These are phyloP conservation scores for Boletellus ananiceps DNA, from an alignment of 768 basidiomycete species.

Conservation along the genomic window DNA sequence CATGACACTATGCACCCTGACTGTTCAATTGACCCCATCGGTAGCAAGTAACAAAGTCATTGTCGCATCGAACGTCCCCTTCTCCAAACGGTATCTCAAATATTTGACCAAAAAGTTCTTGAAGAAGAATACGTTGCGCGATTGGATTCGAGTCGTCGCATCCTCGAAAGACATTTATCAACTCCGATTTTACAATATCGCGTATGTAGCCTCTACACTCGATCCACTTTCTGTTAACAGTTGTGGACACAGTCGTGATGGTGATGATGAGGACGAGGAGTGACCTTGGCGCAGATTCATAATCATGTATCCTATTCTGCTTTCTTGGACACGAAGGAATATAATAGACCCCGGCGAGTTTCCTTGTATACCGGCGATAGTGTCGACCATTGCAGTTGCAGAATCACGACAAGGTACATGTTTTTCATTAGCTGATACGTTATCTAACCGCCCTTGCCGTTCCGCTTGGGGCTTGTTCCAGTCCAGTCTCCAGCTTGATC, in stretches of 20 bases:
- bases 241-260: constrained; percentile 35
- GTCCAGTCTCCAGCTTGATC: constrained; percentile 36
- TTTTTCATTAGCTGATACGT: not conserved
- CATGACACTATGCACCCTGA: constrained; percentile 13
- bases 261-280: constrained; percentile 55
- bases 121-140: constrained; percentile 94
- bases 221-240: not conserved
- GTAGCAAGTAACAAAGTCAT: constrained; percentile 78
- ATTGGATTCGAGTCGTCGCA: constrained; percentile 98
- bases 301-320: constrained; percentile 2
- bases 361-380: not conserved
- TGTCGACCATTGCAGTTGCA: not conserved
- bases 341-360: not conserved
- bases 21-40: constrained; percentile 1
- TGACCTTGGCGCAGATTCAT: constrained; percentile 10
- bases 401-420: not conserved
- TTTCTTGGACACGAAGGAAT: constrained; percentile 3
- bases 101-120: constrained; percentile 99
- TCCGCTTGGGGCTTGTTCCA: constrained; percentile 5
- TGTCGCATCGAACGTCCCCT: constrained; percentile 79
- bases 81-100: constrained; percentile 97
- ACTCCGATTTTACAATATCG: constrained; percentile 92
- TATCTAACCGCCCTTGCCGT: constrained; percentile 18
- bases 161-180: constrained; percentile 91
- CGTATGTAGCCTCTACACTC: constrained; percentile 43